These are phyloP conservation scores for Cladophialophora yegresii DNA, from an alignment of 2,329 filamentous ascomycete genomes.

Conservation along the genomic window DNA sequence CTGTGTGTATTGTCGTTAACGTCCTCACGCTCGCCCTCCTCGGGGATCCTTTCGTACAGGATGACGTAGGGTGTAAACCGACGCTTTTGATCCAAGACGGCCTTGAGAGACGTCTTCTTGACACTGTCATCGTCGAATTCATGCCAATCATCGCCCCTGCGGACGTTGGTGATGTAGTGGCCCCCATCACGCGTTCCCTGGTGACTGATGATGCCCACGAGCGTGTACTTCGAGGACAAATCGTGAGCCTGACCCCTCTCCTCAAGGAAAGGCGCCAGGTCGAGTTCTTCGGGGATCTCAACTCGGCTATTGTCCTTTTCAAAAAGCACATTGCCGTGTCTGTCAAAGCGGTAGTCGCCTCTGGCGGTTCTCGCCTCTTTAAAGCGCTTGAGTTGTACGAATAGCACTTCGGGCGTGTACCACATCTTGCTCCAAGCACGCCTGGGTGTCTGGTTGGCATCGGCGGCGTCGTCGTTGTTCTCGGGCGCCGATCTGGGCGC, in stretches of 20 bases:
- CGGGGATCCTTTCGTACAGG: slow-evolving; percentile 24
- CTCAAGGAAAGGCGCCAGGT: slow-evolving; percentile 22
- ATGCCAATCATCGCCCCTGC: slow-evolving; percentile 13
- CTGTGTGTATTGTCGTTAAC: neutral
- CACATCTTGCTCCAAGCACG: neutral
- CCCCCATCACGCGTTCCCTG: slow-evolving; percentile 7
- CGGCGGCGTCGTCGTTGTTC: neutral
- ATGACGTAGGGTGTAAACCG: slow-evolving; percentile 27
- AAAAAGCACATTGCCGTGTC: neutral
- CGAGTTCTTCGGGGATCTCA: slow-evolving; percentile 15
- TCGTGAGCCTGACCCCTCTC: slow-evolving; percentile 9
- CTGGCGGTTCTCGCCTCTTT: neutral
- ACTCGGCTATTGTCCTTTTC: slow-evolving; percentile 16
- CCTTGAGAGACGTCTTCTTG: slow-evolving; percentile 1
- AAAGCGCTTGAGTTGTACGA: slow-evolving; percentile 23
- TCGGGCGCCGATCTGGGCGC: neutral
- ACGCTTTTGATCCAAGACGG: neutral
- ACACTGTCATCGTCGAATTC: slow-evolving; percentile 16
- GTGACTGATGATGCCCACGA: slow-evolving; percentile 22
- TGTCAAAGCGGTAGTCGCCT: neutral
- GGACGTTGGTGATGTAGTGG: slow-evolving; percentile 20
- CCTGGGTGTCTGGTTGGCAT: neutral
- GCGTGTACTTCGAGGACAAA: slow-evolving; percentile 15
- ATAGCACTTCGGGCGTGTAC: slow-evolving; percentile 26
- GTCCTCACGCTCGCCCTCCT: neutral